These are phyloP conservation scores for Pyrenula aspistea DNA, from an alignment of 495 filamentous ascomycete species.

Conservation along the genomic window DNA sequence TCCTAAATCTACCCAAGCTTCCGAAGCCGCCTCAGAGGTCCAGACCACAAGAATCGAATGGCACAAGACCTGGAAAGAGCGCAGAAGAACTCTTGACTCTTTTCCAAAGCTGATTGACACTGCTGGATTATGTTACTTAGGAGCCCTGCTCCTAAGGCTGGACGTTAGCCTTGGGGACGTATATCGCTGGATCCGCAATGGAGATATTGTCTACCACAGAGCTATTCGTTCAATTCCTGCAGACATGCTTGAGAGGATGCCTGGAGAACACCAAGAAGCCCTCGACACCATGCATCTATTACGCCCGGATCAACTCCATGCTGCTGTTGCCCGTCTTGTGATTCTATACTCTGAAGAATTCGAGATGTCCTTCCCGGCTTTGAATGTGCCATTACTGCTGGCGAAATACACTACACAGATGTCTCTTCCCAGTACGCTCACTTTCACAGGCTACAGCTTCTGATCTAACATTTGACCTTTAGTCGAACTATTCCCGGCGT, in stretches of 20 bases:
- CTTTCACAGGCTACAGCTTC: neutral
- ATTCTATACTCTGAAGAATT: slow-evolving; percentile 55
- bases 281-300: slow-evolving; percentile 36
- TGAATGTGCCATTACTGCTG: slow-evolving; percentile 57
- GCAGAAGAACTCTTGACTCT: slow-evolving; percentile 17
- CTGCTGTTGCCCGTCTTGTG: slow-evolving; percentile 43
- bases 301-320: slow-evolving; percentile 48
- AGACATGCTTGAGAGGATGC: slow-evolving; percentile 53
- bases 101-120: slow-evolving; percentile 49
- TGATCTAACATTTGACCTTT: neutral
- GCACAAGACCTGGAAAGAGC: slow-evolving; percentile 8
- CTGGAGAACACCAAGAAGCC: slow-evolving; percentile 40
- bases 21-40: slow-evolving; percentile 24
- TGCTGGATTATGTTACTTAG: slow-evolving; percentile 57
- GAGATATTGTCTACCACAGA: slow-evolving; percentile 34
- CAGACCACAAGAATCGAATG: too few relatives aligned
- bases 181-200: slow-evolving; percentile 32
- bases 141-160: slow-evolving; percentile 47
- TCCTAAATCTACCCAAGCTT: slow-evolving; percentile 33
- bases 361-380: slow-evolving; percentile 54
- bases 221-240: slow-evolving; percentile 41
- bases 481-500: slow-evolving; percentile 59
- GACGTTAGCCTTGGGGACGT: slow-evolving; percentile 53
- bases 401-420: slow-evolving; percentile 61
- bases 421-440: slow-evolving; percentile 60